phyloP scores from a whole-genome alignment of 768 basidiomycete species.

The Fomitopsis serialis region DNA sequence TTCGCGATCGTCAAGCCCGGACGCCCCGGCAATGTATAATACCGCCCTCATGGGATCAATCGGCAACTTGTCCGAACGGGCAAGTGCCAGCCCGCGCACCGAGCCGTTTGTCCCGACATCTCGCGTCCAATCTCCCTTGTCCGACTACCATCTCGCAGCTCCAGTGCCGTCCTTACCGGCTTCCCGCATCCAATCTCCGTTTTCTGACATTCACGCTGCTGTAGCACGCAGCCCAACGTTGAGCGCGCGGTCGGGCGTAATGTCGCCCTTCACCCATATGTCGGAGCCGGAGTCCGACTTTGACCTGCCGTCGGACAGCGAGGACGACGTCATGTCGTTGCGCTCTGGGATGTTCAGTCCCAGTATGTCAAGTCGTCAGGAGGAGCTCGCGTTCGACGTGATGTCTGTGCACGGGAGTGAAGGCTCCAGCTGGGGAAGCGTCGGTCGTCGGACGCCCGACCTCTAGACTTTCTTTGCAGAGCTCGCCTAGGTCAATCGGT shows the following conservation, averaged over 20 bases:
- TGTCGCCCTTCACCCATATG: constrained; percentile 13
- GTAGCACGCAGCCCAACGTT: constrained; percentile 7
- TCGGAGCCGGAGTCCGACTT: constrained; percentile 12
- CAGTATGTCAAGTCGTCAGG: not conserved
- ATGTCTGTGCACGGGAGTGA: constrained; percentile 16
- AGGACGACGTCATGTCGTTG: constrained; percentile 18
- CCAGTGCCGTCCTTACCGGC: not conserved
- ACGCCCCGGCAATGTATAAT: constrained; percentile 15
- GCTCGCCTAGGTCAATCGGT: not conserved
- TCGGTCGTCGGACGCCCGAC: constrained; percentile 21
- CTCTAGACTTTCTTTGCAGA: not conserved
- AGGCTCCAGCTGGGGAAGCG: constrained; percentile 17
- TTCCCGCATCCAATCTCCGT: constrained; percentile 15
- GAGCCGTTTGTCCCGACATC: not conserved
- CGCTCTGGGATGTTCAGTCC: constrained; percentile 23
- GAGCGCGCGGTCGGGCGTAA: constrained; percentile 2
- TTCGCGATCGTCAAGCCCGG: constrained; percentile 10
- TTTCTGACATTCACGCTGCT: constrained; percentile 16
- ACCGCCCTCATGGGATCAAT: constrained; percentile 11
- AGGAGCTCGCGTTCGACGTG: constrained; percentile 12
- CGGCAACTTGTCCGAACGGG: constrained; percentile 1
- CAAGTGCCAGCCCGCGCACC: not conserved
- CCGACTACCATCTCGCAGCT: not conserved
- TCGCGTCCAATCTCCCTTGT: constrained; percentile 2
- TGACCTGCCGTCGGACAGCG: constrained; percentile 13